Conservation (phyloP, 2,329 filamentous ascomycete genomes). For the Cladosporium sp. region DNA sequence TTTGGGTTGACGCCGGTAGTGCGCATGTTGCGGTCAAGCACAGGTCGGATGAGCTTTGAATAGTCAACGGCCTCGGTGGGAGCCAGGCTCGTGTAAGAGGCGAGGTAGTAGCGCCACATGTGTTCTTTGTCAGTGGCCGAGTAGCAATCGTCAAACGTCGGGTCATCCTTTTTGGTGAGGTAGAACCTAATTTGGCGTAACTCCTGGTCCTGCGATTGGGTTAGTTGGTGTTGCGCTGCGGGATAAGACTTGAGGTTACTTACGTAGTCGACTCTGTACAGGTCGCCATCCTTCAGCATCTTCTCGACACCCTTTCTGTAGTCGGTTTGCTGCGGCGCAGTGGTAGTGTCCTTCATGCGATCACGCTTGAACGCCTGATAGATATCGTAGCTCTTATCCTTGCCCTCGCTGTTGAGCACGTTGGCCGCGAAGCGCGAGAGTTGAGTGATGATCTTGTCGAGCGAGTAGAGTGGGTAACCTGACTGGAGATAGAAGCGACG, state of each 20-base stretch:
- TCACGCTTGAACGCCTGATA: constrained; percentile 83
- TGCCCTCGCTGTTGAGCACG: constrained; percentile 82
- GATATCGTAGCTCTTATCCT: constrained; percentile 92
- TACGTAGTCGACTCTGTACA: constrained; percentile 90
- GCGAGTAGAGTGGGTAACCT: constrained; percentile 91
- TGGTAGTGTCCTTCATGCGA: constrained; percentile 79
- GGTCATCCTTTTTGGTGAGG: constrained; percentile 84
- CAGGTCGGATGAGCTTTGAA: constrained; percentile 38
- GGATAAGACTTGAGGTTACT: constrained; percentile 44
- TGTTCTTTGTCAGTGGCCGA: constrained; percentile 51
- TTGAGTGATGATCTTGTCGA: constrained; percentile 82
- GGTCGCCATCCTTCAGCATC: constrained; percentile 86
- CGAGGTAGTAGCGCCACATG: constrained; percentile 93
- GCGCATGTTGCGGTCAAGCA: constrained; percentile 42
- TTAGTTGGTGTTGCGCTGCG: constrained; percentile 30
- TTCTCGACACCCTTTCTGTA: constrained; percentile 91
- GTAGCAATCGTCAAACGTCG: constrained; percentile 71
- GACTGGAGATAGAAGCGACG: constrained; percentile 87
- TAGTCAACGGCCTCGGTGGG: constrained; percentile 61
- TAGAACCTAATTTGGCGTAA: constrained; percentile 71
- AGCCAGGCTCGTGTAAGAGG: constrained; percentile 84
- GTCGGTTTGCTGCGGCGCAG: constrained; percentile 84
- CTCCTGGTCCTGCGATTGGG: constrained; percentile 59
- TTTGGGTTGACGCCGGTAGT: constrained; percentile 36
- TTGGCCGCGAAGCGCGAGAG: constrained; percentile 77